Evolutionary conservation across 352 stramenopile genomes (phyloP), one percentile per base, ranked within the genome.

Genomic region (Salisapilia sapeloensis): DNA sequence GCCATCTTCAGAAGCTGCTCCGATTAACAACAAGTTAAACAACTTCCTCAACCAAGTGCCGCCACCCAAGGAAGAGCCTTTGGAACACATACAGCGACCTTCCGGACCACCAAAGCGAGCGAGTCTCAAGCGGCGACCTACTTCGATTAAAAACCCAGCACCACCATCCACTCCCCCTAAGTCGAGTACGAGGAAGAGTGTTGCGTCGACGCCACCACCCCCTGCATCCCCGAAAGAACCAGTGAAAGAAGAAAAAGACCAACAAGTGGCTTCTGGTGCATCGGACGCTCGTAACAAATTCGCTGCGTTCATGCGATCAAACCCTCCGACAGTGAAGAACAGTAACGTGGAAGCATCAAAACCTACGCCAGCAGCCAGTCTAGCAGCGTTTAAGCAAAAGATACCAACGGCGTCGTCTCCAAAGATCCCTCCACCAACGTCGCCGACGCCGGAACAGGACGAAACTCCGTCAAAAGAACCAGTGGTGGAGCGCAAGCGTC

Each of bases 41-140:
- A 67, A 58, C 0, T 89, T 89, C 38, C 47, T 89, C 15, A 81
- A 42, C 13, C 63, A 89, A 47, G 67, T 85, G 23, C 72, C 72
- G 18, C 27, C 72, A 7, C 58, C 69, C 4, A 53, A 55, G 24
- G 50, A 57, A 25, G 57, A 66, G 9, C 63, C 65, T 28, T 48
- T 83, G 12, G 57, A 76, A 24, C 69, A 85, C 31, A 38, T 60
- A 12, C 44, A 71, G 7, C 62, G 60, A 8, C 63, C 72, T 0
- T 53, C 65, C 16, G 69, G 65, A 0, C 66, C 72, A 27, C 53
- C 50, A 1, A 79, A 79, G 35, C 56, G 42, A 46, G 50, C 46
- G n/a, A n/a, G n/a, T n/a, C n/a, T n/a, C n/a, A n/a, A n/a, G n/a
- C n/a, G 42, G 48, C 26, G 36, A 43, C 48, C 17, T 19, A 29